Evolutionary conservation across 805 yeast species (phyloP).

Genomic region (Myxozyma neglecta): DNA sequence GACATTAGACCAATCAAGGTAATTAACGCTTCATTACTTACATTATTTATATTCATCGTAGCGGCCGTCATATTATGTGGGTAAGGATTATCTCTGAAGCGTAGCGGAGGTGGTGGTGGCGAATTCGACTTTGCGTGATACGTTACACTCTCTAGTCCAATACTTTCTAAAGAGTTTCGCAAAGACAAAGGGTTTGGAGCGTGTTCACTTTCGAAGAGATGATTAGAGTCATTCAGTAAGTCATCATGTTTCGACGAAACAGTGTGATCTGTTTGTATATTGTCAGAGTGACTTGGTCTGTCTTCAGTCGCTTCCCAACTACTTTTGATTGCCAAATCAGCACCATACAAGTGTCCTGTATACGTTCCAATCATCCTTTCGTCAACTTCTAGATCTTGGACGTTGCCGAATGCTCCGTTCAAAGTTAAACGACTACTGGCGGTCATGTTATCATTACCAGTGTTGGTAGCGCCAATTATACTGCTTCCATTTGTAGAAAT

Average conservation of each 20-base stretch:
- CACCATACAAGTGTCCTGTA: slow-evolving; percentile 27
- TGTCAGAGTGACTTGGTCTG: slow-evolving; percentile 8
- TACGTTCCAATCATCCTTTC: slow-evolving; percentile 24
- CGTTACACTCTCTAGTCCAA: slow-evolving; percentile 29
- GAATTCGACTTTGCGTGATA: slow-evolving; percentile 13
- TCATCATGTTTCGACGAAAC: not conserved
- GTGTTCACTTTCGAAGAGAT: not conserved
- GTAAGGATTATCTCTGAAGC: slow-evolving; percentile 27
- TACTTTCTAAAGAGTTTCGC: slow-evolving; percentile 29
- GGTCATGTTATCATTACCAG: slow-evolving; percentile 1
- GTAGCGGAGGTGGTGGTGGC: slow-evolving; percentile 29
- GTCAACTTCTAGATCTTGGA: slow-evolving; percentile 6
- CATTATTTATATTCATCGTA: slow-evolving; percentile 17
- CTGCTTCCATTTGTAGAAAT: slow-evolving; percentile 2
- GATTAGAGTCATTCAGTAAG: not conserved
- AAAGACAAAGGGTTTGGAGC: slow-evolving; percentile 7
- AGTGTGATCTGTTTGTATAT: not conserved
- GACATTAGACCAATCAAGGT: no score
- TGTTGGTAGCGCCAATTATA: slow-evolving; percentile 11
- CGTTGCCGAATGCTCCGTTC: not conserved
- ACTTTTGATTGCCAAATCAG: slow-evolving; percentile 27
- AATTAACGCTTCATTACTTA: not conserved
- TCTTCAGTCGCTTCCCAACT: slow-evolving; percentile 27
- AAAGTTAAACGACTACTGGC: slow-evolving; percentile 12
- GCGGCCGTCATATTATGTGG: slow-evolving; percentile 31